phyloP scores from a whole-genome alignment of 2,329 filamentous ascomycete genomes.

The Phialocephala sp. region DNA sequence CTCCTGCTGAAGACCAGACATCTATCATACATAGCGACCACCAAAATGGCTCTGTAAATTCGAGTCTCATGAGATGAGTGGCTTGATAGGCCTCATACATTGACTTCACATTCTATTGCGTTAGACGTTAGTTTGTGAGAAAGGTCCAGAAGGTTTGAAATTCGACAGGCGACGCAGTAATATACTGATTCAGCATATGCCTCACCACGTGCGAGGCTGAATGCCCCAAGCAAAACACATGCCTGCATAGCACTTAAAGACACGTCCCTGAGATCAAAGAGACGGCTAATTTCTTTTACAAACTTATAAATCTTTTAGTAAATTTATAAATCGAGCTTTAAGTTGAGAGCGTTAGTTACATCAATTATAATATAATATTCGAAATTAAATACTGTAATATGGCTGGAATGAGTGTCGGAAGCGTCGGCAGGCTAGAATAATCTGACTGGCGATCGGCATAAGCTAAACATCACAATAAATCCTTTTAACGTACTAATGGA shows the following conservation, averaged over 20 bases:
- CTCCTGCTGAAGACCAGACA: conserved; percentile 35
- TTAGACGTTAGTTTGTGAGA: conserved; percentile 21
- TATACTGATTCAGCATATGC: conserved; percentile 32
- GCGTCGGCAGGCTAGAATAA: too few relatives aligned
- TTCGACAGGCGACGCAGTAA: conserved; percentile 33
- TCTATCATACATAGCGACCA: conserved; percentile 36
- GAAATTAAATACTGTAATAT: too few relatives aligned
- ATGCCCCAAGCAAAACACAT: conserved; percentile 33
- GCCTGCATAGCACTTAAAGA: conserved; percentile 35
- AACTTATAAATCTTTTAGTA: not conserved
- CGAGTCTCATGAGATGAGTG: not conserved
- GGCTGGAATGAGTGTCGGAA: too few relatives aligned
- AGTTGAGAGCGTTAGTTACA: too few relatives aligned
- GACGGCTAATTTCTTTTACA: conserved; percentile 5
- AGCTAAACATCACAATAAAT: too few relatives aligned
- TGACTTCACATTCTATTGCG: conserved; percentile 31
- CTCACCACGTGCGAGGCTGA: conserved; percentile 29
- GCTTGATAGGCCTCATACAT: conserved; percentile 28
- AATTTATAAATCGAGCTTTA: too few relatives aligned
- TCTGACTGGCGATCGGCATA: too few relatives aligned
- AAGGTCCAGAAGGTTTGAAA: conserved; percentile 31
- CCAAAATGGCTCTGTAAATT: conserved; percentile 27
- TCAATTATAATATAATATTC: too few relatives aligned
- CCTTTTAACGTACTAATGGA: too few relatives aligned
- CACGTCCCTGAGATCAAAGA: conserved; percentile 30